A percentile compares a stretch with the other conserved stretches of the same genome.
Conservation (phyloP, 2,329 filamentous ascomycete genomes). For the Fusarium caatingaense region DNA sequence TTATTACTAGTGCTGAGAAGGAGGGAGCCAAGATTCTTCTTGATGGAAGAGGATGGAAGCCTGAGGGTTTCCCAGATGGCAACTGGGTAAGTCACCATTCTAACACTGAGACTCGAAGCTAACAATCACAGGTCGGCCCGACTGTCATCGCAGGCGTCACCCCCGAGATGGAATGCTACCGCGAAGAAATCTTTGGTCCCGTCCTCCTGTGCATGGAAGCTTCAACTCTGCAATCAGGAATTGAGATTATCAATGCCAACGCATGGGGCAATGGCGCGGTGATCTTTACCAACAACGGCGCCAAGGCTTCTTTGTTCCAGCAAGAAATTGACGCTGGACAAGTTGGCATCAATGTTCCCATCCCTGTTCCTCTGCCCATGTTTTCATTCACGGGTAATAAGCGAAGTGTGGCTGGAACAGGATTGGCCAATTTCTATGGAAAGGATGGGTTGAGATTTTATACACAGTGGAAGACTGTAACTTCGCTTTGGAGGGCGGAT, state of each 20-base stretch:
- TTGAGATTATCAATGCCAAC: constrained; percentile 80
- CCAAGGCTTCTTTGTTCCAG: constrained; percentile 78
- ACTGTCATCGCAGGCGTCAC: constrained; percentile 83
- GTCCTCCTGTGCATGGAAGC: constrained; percentile 81
- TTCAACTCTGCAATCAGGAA: constrained; percentile 78
- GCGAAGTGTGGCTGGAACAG: constrained; percentile 87
- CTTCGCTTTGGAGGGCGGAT: constrained; percentile 74
- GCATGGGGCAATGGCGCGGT: constrained; percentile 85
- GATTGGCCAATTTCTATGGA: constrained; percentile 90
- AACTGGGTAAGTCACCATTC: constrained; percentile 57
- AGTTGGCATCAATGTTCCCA: constrained; percentile 82
- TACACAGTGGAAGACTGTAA: constrained; percentile 94
- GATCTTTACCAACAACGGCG: constrained; percentile 79
- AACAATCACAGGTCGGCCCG: constrained; percentile 64
- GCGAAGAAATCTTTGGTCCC: constrained; percentile 83
- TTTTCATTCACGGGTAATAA: constrained; percentile 79
- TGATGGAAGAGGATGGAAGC: constrained; percentile 79
- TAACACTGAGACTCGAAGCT: fast-evolving
- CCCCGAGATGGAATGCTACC: constrained; percentile 80
- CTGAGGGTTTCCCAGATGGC: constrained; percentile 76
- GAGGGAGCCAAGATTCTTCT: constrained; percentile 81
- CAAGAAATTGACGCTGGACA: constrained; percentile 83
- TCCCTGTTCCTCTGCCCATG: constrained; percentile 73
- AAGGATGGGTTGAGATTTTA: constrained; percentile 89
- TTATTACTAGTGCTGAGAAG: constrained; percentile 78